These are phyloP conservation scores for Dendryphion nanum DNA, from an alignment of 2,329 filamentous ascomycete genomes.

Conservation along the genomic window DNA sequence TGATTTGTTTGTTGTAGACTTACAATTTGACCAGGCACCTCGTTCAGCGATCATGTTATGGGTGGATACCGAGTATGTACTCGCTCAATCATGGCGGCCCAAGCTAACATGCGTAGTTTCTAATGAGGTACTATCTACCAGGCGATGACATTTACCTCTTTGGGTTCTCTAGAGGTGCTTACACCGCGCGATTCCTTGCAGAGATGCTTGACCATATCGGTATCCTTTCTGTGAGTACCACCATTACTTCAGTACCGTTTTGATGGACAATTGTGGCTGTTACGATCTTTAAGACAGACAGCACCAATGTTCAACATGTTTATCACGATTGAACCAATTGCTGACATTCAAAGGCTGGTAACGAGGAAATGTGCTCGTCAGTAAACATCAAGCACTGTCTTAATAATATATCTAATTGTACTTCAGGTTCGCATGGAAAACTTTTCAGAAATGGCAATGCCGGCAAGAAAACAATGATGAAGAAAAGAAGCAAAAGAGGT, in stretches of 20 bases:
- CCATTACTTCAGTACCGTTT: no score
- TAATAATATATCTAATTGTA: slow-evolving; percentile 21
- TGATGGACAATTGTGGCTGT: no score
- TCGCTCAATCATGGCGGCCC: slow-evolving; percentile 57
- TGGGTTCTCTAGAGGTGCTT: slow-evolving; percentile 51
- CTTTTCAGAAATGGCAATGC: slow-evolving; percentile 71
- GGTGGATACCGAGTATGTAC: slow-evolving; percentile 73
- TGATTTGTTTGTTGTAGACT: no score
- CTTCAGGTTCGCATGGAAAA: slow-evolving; percentile 89
- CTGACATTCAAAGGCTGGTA: slow-evolving; percentile 57
- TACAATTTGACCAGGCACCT: slow-evolving; percentile 54
- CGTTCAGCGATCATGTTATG: slow-evolving; percentile 80
- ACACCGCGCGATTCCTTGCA: slow-evolving; percentile 57
- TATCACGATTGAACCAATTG: background rate
- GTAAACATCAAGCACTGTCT: background rate
- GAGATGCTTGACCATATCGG: slow-evolving; percentile 86
- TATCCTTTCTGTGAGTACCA: slow-evolving; percentile 56
- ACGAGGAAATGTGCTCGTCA: slow-evolving; percentile 72
- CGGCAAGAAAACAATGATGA: slow-evolving; percentile 47
- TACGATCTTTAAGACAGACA: background rate
- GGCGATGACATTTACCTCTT: slow-evolving; percentile 51
- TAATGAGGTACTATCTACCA: slow-evolving; percentile 50
- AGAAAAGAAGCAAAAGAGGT: slow-evolving; percentile 52
- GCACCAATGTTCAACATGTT: no score
- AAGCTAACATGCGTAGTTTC: slow-evolving; percentile 28